Evolutionary conservation across 768 basidiomycete genomes (phyloP).

Genomic region (Lyophyllum semitale): DNA sequence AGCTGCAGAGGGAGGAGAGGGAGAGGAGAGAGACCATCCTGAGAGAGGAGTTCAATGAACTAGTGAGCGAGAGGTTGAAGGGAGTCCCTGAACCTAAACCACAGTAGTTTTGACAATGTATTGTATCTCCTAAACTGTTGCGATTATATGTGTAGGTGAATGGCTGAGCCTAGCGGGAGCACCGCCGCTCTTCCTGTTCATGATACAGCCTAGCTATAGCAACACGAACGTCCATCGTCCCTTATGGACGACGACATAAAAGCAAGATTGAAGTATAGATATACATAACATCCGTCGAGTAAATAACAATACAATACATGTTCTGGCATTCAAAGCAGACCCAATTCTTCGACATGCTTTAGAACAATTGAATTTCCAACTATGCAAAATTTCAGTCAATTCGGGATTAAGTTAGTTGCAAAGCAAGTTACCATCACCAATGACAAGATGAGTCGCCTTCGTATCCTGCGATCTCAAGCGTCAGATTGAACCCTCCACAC

Average conservation of each 20-base stretch:
- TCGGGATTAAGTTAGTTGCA: neutral
- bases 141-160: too few species aligned
- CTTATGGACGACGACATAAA: too few species aligned
- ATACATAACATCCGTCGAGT: too few species aligned
- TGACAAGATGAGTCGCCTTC: slow-evolving; percentile 61
- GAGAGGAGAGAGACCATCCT: slow-evolving; percentile 88
- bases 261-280: too few species aligned
- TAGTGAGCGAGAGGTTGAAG: slow-evolving; percentile 77
- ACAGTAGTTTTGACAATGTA: too few species aligned
- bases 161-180: too few species aligned
- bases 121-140: too few species aligned
- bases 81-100: slow-evolving; percentile 23
- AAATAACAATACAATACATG: slow-evolving; percentile 1
- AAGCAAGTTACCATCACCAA: slow-evolving; percentile 51
- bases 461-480: slow-evolving; percentile 49
- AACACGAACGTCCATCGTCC: too few species aligned
- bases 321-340: slow-evolving; percentile 28
- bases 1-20: slow-evolving; percentile 92
- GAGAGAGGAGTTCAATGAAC: slow-evolving; percentile 86
- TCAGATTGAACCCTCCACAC: neutral
- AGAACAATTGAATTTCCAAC: slow-evolving; percentile 67
- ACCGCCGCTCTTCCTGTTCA: too few species aligned
- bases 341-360: slow-evolving; percentile 57
- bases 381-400: slow-evolving; percentile 19
- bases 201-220: too few species aligned